phyloP scores from a whole-genome alignment of 768 basidiomycete species.

The Trametes gibbosa region DNA sequence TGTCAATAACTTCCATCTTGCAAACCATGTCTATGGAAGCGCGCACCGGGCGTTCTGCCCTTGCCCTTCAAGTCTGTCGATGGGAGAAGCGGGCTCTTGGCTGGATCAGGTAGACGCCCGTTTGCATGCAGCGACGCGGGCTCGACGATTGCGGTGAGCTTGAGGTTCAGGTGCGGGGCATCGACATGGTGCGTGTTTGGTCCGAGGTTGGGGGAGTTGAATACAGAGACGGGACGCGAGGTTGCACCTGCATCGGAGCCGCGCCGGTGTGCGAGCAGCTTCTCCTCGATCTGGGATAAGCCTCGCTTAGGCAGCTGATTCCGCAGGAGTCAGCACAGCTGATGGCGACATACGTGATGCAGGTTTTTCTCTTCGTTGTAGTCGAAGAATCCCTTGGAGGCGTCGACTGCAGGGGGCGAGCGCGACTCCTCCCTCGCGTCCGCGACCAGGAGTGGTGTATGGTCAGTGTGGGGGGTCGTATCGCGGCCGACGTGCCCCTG shows the following conservation, averaged over 20 bases:
- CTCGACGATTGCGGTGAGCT: slow-evolving; percentile 36
- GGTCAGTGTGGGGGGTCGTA: background rate
- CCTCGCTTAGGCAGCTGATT: background rate
- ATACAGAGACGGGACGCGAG: slow-evolving; percentile 25
- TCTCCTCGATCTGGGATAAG: slow-evolving; percentile 64
- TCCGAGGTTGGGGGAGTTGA: slow-evolving; percentile 20
- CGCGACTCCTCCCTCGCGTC: slow-evolving; percentile 14
- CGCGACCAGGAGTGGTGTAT: background rate
- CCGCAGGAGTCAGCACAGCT: background rate
- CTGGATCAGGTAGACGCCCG: slow-evolving; percentile 7
- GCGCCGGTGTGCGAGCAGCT: slow-evolving; percentile 63
- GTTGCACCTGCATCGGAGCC: slow-evolving; percentile 53
- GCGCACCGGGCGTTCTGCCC: slow-evolving; percentile 6
- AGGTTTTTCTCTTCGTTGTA: slow-evolving; percentile 77
- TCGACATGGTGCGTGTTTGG: slow-evolving; percentile 16
- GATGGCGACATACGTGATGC: slow-evolving; percentile 53
- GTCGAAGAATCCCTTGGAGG: slow-evolving; percentile 74
- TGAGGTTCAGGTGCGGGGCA: slow-evolving; percentile 39
- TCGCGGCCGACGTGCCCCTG: background rate
- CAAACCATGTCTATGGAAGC: background rate
- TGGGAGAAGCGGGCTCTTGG: background rate
- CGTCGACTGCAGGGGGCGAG: slow-evolving; percentile 41
- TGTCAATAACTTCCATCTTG: background rate
- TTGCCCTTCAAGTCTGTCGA: slow-evolving; percentile 5
- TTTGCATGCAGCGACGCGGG: background rate